Percentiles rank a stretch among this genome's conserved stretches.
phyloP scores from a whole-genome alignment of 2,329 filamentous ascomycete genomes.

The Xylariaceae sp. region DNA sequence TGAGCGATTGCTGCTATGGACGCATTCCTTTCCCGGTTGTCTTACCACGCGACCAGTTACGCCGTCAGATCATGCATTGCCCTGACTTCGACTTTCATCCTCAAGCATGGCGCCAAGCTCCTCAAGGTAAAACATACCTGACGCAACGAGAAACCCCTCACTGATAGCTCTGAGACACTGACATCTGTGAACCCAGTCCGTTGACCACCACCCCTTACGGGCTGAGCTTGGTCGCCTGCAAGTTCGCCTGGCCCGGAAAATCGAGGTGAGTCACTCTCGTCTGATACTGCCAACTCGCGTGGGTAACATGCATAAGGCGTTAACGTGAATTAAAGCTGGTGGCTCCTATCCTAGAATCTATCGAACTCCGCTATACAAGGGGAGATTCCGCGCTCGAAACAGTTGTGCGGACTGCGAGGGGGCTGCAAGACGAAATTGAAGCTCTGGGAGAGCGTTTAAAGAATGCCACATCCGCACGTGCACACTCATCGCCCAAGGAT shows the following conservation, averaged over 20 bases:
- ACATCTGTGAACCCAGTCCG: slow-evolving; percentile 39
- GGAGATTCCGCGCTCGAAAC: slow-evolving; percentile 67
- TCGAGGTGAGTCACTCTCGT: slow-evolving; percentile 52
- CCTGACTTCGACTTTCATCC: slow-evolving; percentile 78
- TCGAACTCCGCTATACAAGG: slow-evolving; percentile 42
- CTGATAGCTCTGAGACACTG: background rate
- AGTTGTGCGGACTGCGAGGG: slow-evolving; percentile 75
- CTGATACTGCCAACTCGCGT: background rate
- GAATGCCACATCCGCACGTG: slow-evolving; percentile 51
- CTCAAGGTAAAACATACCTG: slow-evolving; percentile 45
- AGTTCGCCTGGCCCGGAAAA: slow-evolving; percentile 73
- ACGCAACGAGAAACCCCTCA: background rate
- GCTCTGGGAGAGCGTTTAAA: slow-evolving; percentile 70
- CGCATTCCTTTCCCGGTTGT: slow-evolving; percentile 48
- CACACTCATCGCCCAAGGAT: slow-evolving; percentile 47
- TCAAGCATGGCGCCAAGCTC: slow-evolving; percentile 72
- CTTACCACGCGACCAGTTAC: slow-evolving; percentile 79
- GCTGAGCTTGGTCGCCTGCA: slow-evolving; percentile 66
- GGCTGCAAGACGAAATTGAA: slow-evolving; percentile 77
- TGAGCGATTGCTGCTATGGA: slow-evolving; percentile 57
- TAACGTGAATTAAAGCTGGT: slow-evolving; percentile 25
- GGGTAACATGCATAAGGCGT: background rate
- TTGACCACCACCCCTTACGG: slow-evolving; percentile 64
- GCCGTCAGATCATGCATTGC: slow-evolving; percentile 83
- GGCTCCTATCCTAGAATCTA: slow-evolving; percentile 30